phyloP scores from a whole-genome alignment of 441 rosid species.

The Mallotus japonicus region DNA sequence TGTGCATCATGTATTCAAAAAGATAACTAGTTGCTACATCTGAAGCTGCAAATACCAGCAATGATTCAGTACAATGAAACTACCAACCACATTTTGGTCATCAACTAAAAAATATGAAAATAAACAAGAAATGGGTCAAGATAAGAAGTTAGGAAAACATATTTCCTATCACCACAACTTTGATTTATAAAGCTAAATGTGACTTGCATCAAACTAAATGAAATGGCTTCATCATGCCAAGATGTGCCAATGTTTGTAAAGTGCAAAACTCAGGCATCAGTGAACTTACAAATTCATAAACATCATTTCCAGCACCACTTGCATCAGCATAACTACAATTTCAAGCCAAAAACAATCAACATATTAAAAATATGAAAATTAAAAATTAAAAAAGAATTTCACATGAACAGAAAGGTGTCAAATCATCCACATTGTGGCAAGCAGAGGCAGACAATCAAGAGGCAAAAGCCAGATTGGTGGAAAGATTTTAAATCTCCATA shows the following conservation, averaged over 20 bases:
- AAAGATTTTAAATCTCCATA: not conserved
- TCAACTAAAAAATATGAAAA: not conserved
- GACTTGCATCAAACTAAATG: not conserved
- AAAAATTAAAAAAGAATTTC: not conserved
- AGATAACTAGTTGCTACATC: not conserved
- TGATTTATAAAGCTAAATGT: not conserved
- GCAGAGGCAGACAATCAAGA: not conserved
- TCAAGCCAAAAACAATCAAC: conserved; percentile 9
- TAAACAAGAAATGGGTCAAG: not conserved
- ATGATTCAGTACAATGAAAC: not conserved
- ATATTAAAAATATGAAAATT: not conserved
- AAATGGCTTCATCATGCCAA: not conserved
- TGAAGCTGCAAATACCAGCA: not conserved
- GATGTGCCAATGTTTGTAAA: not conserved
- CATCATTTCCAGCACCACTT: conserved; percentile 85
- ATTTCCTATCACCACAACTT: not conserved
- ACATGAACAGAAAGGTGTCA: not conserved
- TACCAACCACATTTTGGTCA: not conserved
- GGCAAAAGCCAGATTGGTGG: not conserved
- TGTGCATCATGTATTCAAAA: not conserved
- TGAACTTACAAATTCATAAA: conserved; percentile 79
- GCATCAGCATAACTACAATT: conserved; percentile 72
- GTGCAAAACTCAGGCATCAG: conserved; percentile 18
- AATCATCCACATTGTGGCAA: conserved; percentile 24
- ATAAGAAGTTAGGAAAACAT: not conserved